A percentile compares a stretch with the other conserved stretches of the same genome.
phyloP scores from a whole-genome alignment of 208 protist genomes.

The Tritrichomonas foetus region DNA sequence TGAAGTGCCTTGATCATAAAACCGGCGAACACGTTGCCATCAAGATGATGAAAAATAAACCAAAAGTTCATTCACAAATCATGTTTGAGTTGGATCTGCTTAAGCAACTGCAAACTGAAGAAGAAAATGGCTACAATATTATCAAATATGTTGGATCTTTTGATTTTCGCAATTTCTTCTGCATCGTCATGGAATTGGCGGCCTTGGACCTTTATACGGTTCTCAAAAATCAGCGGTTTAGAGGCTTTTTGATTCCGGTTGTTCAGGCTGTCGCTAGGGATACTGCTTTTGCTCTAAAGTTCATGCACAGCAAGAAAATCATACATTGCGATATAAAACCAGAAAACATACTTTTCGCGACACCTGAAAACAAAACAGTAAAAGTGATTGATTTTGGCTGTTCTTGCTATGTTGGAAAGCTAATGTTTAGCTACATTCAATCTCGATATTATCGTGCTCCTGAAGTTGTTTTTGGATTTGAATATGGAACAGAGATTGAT shows the following conservation, averaged over 20 bases:
- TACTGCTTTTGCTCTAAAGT: neutral
- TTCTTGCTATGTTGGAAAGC: slow-evolving; percentile 61
- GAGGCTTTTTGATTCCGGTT: neutral
- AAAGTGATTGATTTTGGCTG: slow-evolving; percentile 73
- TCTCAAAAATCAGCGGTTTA: neutral
- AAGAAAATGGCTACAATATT: neutral
- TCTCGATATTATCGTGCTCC: slow-evolving; percentile 77
- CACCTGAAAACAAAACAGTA: slow-evolving; percentile 51
- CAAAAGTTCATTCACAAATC: slow-evolving; percentile 50
- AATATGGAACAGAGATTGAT: slow-evolving; percentile 44
- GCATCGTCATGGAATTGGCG: neutral
- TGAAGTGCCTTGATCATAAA: slow-evolving; percentile 70
- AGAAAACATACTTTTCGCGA: slow-evolving; percentile 24
- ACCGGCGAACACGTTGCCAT: slow-evolving; percentile 64
- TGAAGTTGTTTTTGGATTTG: slow-evolving; percentile 67
- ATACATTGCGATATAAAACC: slow-evolving; percentile 30
- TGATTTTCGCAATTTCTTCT: neutral
- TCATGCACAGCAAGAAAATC: neutral
- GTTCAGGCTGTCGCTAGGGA: neutral
- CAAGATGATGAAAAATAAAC: slow-evolving; percentile 61
- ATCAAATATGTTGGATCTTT: neutral
- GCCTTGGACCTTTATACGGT: neutral
- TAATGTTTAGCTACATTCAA: slow-evolving; percentile 84
- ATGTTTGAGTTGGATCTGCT: neutral
- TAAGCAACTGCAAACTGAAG: neutral